Base-by-base conservation (phyloP, 2,329 filamentous ascomycete species). In the Aspergillus tamarii region DNA sequence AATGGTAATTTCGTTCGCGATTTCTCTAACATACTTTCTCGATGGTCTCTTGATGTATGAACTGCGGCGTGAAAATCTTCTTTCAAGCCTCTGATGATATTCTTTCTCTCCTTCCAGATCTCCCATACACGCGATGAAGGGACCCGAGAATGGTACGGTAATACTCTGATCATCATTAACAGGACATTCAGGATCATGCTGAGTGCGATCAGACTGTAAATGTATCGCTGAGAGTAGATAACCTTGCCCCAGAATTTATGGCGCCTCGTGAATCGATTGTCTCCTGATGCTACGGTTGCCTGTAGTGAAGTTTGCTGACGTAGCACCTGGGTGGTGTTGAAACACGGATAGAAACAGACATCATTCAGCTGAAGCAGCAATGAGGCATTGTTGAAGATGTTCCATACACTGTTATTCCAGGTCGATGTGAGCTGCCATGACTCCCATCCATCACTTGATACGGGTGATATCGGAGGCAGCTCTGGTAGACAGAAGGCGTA, bases 281-380 rank as follows among this genome's bases (percentile, higher is more conserved):
- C 61, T 1, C 52, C 55, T 2, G 58, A 46, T 14, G 63, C 59
- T 2, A 67, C 61, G 43, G 61, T 57, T 4, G 69, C 70, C 30
- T 70, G 57, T 14, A 76, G 62, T 0, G 66, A 63, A 2, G 60
- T 61, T 23, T 60, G 45, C 41, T 74, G 64, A 12, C 74, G 71
- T 11, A 76, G 63, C 11, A 72, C 64, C 45, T 76, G 74, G 2
- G 55, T 70, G 1, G 71, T 65, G 36, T 74, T 74, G 61, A 76
- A 76, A 48, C 74, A 76, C 3, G 74, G 73, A n/a, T 76, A 73
- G 56, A 66, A 75, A 62, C 74, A 76, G 10, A 73, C 65, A n/a
- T 73, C 68, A 14, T 68, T 67, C 0, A 76, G 53, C 6, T 70
- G 63, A 4, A 61, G 57, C 63, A 68, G 73, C 10, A 34, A 54